These are phyloP conservation scores for Gonapodya prolifera DNA, from an alignment of 192 early-diverging fungal species.

Conservation along the genomic window DNA sequence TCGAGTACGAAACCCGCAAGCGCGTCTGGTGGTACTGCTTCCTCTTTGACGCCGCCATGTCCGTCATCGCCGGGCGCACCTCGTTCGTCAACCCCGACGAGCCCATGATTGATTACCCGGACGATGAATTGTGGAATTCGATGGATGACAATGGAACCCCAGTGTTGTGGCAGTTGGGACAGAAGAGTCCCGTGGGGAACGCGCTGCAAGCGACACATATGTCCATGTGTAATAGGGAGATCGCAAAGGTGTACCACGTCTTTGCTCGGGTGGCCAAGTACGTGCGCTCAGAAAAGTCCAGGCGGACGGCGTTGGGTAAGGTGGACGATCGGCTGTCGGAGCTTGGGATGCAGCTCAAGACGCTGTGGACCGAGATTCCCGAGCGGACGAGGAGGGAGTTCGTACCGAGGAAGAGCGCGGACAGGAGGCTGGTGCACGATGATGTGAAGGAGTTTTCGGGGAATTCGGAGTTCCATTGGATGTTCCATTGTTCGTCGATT, in stretches of 20 bases:
- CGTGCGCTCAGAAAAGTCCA: not conserved
- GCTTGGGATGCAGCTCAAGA: not conserved
- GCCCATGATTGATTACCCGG: not conserved
- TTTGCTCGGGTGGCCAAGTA: not conserved
- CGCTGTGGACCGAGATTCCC: not conserved
- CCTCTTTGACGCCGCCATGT: not conserved
- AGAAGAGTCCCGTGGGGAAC: not conserved
- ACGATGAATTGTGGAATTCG: constrained; percentile 1
- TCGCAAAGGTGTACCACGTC: not conserved
- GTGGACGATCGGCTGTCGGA: not conserved
- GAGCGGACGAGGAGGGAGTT: not conserved
- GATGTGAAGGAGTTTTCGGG: not conserved
- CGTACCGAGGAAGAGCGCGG: not conserved
- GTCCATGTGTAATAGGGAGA: not conserved
- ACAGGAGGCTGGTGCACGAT: not conserved
- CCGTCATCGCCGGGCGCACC: not conserved
- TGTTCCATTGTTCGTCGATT: not conserved
- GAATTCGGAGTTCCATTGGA: not conserved
- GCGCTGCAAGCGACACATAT: not conserved
- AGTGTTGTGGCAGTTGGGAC: not conserved
- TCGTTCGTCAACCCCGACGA: not conserved
- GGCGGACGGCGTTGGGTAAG: not conserved
- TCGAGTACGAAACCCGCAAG: not conserved
- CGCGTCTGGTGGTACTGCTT: constrained; percentile 2
- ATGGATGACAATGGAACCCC: not conserved